Conservation (phyloP, 768 basidiomycete genomes). For the Podaxis carcinomalis region DNA sequence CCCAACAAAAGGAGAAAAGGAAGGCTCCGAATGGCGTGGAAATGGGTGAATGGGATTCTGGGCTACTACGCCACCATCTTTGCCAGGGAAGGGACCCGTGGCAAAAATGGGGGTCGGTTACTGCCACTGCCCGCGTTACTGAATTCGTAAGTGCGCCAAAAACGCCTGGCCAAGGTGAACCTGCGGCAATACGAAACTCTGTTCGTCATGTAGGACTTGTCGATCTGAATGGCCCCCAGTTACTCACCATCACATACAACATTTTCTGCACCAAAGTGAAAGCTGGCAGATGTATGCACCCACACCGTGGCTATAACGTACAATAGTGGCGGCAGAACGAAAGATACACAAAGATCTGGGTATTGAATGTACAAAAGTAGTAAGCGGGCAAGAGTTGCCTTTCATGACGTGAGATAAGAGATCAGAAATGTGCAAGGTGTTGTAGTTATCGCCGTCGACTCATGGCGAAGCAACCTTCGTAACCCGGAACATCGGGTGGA, state of each 20-base stretch:
- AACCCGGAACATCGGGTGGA: slow-evolving; percentile 56
- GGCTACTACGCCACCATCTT: not conserved
- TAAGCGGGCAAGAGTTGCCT: not conserved
- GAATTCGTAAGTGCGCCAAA: not conserved
- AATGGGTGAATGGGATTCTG: not conserved
- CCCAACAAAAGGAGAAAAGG: not conserved
- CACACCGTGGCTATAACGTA: not conserved
- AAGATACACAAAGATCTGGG: not conserved
- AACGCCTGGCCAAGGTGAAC: not conserved
- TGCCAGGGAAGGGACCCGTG: not conserved
- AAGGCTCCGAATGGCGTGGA: not conserved
- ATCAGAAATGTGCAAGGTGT: not conserved
- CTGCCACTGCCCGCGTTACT: not conserved
- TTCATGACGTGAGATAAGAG: not conserved
- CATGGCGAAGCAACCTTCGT: slow-evolving; percentile 86
- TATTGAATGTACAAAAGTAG: not conserved
- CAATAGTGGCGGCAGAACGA: not conserved
- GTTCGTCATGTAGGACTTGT: too few species aligned
- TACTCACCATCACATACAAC: too few species aligned
- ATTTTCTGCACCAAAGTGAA: too few species aligned
- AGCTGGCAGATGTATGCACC: not conserved
- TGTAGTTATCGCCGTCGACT: slow-evolving; percentile 48
- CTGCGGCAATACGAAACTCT: too few species aligned
- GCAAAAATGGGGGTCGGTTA: not conserved
- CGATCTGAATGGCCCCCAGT: too few species aligned